Conservation (phyloP, 2,329 filamentous ascomycete species). For the Aureobasidium lini region DNA sequence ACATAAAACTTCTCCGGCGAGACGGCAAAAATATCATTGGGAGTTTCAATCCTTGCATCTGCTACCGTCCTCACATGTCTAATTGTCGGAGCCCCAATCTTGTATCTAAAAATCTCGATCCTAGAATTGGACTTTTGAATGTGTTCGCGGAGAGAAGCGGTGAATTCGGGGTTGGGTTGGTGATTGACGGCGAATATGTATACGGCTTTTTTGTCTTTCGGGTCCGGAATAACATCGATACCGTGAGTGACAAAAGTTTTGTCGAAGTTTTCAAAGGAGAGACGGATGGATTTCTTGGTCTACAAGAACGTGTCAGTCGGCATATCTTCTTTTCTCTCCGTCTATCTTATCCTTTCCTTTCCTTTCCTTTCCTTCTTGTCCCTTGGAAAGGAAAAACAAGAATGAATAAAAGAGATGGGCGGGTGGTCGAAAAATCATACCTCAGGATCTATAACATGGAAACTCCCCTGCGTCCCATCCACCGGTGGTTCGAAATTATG, state of each 20-base stretch:
- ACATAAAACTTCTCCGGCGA: constrained; percentile 47
- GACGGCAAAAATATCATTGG: constrained; percentile 50
- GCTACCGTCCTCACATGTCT: constrained; percentile 47
- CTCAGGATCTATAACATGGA: constrained; percentile 49
- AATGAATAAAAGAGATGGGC: too few relatives aligned
- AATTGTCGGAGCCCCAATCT: constrained; percentile 34
- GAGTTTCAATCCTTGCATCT: constrained; percentile 48
- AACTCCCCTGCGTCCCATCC: constrained; percentile 35
- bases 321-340: not conserved
- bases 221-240: constrained; percentile 52
- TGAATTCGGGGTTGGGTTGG: constrained; percentile 41
- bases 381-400: not conserved
- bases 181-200: constrained; percentile 58
- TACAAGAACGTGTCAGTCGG: not conserved
- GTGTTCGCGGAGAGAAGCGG: constrained; percentile 15
- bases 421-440: constrained; percentile 27
- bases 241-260: constrained; percentile 53
- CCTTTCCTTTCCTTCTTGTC: not conserved
- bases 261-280: constrained; percentile 46
- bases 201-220: constrained; percentile 34
- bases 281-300: constrained; percentile 27
- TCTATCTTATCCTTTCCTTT: not conserved
- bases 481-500: constrained; percentile 34
- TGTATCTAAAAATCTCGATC: constrained; percentile 52
- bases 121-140: constrained; percentile 35